These are phyloP conservation scores for Keithomyces neogunnii DNA, from an alignment of 2,329 filamentous ascomycete genomes.

Conservation along the genomic window DNA sequence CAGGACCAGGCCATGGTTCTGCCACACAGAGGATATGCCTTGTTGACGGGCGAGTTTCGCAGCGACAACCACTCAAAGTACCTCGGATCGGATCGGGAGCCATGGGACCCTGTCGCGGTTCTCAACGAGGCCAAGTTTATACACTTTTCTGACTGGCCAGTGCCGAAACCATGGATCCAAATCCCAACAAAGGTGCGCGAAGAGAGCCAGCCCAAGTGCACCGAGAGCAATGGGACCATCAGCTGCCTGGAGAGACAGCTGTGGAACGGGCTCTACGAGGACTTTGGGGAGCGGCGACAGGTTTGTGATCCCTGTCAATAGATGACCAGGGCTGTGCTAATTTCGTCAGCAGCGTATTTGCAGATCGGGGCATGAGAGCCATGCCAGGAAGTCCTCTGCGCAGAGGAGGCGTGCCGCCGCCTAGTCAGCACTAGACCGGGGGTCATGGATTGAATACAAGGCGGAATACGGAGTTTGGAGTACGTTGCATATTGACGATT, in stretches of 20 bases:
- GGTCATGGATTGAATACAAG: too few species aligned
- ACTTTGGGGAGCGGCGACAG: constrained; percentile 21
- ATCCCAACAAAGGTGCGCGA: constrained; percentile 6
- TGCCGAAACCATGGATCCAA: constrained; percentile 49
- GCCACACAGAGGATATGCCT: constrained; percentile 53
- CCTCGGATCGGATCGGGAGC: constrained; percentile 32
- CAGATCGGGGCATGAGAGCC: too few species aligned
- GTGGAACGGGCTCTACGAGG: constrained; percentile 35
- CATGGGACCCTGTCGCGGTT: constrained; percentile 46
- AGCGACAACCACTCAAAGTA: constrained; percentile 35
- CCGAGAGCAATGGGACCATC: not conserved
- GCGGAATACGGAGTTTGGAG: too few species aligned
- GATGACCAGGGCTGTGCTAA: too few species aligned
- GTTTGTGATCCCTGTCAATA: not conserved
- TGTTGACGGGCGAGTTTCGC: constrained; percentile 57
- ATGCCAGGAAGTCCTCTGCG: too few species aligned
- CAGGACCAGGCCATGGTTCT: constrained; percentile 49
- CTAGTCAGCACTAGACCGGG: too few species aligned
- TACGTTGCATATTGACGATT: too few species aligned
- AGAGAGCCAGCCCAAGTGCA: constrained; percentile 13
- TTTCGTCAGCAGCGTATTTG: too few species aligned
- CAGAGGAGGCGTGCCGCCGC: too few species aligned
- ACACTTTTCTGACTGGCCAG: constrained; percentile 65
- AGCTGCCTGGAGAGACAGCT: constrained; percentile 18
- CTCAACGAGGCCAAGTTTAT: constrained; percentile 55